Base-by-base conservation (phyloP, 1,284 basidiomycete genomes). In the Termitomyces sp. region DNA sequence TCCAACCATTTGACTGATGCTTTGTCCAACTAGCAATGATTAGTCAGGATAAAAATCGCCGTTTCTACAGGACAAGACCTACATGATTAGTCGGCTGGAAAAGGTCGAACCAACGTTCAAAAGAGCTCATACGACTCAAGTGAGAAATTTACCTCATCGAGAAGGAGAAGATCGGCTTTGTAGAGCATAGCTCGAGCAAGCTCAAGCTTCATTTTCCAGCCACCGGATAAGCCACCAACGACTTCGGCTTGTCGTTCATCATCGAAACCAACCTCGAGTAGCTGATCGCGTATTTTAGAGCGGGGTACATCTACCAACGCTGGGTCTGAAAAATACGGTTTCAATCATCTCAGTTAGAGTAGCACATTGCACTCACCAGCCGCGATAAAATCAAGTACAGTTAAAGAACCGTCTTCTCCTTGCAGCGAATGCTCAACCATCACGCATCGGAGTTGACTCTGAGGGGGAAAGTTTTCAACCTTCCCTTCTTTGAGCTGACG, bases 151-250 rank as follows among this genome's bases (percentile, higher is more conserved):
- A 87, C 84, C 77, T 90, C 88, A 69, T 94, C 93, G 51, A 98
- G 84, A 53, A 98, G 79, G 46, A 98, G 80, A 52, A 98, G 83
- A 73, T 98, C 94, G 38, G 95, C 97, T 66, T 94, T 92, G 75
- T 95, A 95, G 52, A 97, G 75, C 92, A 97, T 97, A n/a, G 94
- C 94, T 64, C 93, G 79, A 13, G 89, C 93, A 47, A 90, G 82
- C 75, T 90, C 96, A 59, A 94, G 83, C 77, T 94, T 93, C 96
- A 99, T 99, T 80, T 99, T 99, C 96, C 96, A 99, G 50, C 97
- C 96, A 70, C 97, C 97, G 19, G 94, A 98, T 57, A 98, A 78
- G 52, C 92, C 90, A 48, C 90, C 91, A 58, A 98, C 95, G 43
- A 84, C 76, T 67, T 96, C 90, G 40, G 80, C 72, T 73, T 98